Percentiles rank a stretch among this genome's conserved stretches.
Evolutionary conservation across 208 protist genomes (phyloP).

Genomic region (Leishmania arabica): DNA sequence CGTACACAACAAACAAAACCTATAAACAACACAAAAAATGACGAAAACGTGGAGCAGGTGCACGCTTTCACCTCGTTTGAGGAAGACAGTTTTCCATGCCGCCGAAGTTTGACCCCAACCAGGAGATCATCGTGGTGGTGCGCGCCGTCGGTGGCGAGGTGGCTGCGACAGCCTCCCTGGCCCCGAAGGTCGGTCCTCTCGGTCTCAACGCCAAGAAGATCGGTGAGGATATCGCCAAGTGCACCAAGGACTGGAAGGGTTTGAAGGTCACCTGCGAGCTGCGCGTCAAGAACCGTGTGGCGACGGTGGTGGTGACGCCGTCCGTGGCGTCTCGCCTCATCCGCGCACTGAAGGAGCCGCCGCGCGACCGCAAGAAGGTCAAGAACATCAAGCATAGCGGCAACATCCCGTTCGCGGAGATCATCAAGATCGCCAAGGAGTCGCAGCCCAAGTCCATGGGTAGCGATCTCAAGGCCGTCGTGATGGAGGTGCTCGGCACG

Average conservation of each 20-base stretch:
- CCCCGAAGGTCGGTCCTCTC: conserved; percentile 99
- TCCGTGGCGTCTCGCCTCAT: conserved; percentile 98
- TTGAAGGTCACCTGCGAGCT: conserved; percentile 98
- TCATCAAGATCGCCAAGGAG: conserved; percentile 97
- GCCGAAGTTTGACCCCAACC: conserved; percentile 98
- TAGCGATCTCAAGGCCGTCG: conserved; percentile 93
- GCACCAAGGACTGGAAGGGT: conserved; percentile 99
- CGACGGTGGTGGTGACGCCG: conserved; percentile 96
- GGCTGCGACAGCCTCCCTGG: conserved; percentile 96
- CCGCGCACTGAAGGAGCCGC: conserved; percentile 99
- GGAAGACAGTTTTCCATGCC: conserved; percentile 90
- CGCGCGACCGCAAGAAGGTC: conserved; percentile 99
- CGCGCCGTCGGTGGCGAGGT: conserved; percentile 98
- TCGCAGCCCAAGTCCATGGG: conserved; percentile 96
- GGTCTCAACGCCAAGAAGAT: conserved; percentile 99
- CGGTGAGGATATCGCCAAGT: conserved; percentile 99
- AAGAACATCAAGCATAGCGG: conserved; percentile 99
- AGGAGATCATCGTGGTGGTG: conserved; percentile 96
- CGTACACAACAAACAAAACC: neutral
- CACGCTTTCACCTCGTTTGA: conserved; percentile 40
- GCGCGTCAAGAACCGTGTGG: conserved; percentile 98
- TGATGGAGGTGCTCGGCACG: conserved; percentile 99
- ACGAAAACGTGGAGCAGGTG: neutral
- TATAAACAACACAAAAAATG: neutral
- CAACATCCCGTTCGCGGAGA: conserved; percentile 97